A percentile compares a stretch with the other conserved stretches of the same genome.
Evolutionary conservation across 139 green algal genomes (phyloP).

Genomic region (Chlorella sp.): DNA sequence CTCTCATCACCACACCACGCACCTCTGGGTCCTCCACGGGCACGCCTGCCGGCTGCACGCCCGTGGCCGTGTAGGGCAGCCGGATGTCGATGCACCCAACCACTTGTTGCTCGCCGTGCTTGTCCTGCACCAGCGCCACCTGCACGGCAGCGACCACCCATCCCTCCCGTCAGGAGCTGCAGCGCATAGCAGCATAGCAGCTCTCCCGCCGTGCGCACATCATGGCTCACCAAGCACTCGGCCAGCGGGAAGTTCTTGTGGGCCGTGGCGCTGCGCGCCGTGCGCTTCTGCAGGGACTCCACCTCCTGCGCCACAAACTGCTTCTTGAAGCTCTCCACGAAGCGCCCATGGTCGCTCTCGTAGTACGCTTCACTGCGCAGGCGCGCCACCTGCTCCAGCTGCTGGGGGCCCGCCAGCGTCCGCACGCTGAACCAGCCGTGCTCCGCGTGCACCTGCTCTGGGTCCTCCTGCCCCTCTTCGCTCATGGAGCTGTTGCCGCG

Average conservation of each 20-base stretch:
- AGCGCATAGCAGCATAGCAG: no score
- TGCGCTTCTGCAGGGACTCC: constrained; percentile 32
- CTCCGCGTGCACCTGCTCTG: no score
- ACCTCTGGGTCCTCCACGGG: constrained; percentile 6
- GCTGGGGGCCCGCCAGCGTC: not conserved
- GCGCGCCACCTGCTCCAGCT: constrained; percentile 12
- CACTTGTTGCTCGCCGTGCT: constrained; percentile 14
- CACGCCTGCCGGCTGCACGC: constrained; percentile 7
- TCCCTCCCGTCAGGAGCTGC: no score
- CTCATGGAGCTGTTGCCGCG: no score
- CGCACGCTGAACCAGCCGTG: no score
- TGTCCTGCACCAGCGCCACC: no score
- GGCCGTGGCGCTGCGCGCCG: constrained; percentile 5
- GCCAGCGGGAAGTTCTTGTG: no score
- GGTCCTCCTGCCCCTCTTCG: no score
- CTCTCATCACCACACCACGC: not conserved
- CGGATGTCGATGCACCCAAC: constrained; percentile 50
- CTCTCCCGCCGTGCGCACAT: no score
- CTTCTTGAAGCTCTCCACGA: constrained; percentile 44
- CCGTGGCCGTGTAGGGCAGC: constrained; percentile 7
- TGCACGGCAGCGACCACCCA: no score
- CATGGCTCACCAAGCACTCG: no score
- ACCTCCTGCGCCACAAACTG: constrained; percentile 47
- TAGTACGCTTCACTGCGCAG: constrained; percentile 45
- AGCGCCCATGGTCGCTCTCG: constrained; percentile 36